Evolutionary conservation across 257 asterid species (phyloP).

Genomic region (Petunia axillaris): DNA sequence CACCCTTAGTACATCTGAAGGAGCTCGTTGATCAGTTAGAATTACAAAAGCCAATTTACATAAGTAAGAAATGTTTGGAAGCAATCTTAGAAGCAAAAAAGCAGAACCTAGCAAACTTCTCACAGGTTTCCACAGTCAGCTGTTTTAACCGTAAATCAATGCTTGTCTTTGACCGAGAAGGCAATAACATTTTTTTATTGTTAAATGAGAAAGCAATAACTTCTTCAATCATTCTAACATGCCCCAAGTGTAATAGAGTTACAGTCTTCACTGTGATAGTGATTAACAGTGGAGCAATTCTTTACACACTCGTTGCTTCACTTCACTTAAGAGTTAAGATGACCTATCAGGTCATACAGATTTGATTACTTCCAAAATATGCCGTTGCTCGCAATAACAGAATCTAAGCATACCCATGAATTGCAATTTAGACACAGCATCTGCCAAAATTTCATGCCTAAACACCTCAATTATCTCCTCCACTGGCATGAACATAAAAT

Average conservation of each 20-base stretch:
- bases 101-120: constrained; percentile 4
- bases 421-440: not conserved
- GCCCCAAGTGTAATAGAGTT: too few species aligned
- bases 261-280: too few species aligned
- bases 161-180: not conserved
- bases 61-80: constrained; percentile 1
- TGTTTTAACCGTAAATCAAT: not conserved
- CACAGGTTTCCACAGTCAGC: not conserved
- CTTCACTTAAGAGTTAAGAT: not conserved
- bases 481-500: not conserved
- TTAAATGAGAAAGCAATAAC: not conserved
- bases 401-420: not conserved
- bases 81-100: constrained; percentile 1
- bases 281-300: constrained; percentile 8
- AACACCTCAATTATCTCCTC: not conserved
- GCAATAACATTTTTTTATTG: too few species aligned
- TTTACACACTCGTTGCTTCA: not conserved
- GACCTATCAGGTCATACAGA: constrained; percentile 7
- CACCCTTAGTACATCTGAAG: not conserved
- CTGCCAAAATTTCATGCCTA: not conserved
- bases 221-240: too few species aligned
- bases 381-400: not conserved
- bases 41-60: not conserved
- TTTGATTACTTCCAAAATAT: not conserved
- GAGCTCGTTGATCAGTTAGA: not conserved